Evolutionary conservation across 306 rosid species (phyloP).

Genomic region (Begonia masoniana): DNA sequence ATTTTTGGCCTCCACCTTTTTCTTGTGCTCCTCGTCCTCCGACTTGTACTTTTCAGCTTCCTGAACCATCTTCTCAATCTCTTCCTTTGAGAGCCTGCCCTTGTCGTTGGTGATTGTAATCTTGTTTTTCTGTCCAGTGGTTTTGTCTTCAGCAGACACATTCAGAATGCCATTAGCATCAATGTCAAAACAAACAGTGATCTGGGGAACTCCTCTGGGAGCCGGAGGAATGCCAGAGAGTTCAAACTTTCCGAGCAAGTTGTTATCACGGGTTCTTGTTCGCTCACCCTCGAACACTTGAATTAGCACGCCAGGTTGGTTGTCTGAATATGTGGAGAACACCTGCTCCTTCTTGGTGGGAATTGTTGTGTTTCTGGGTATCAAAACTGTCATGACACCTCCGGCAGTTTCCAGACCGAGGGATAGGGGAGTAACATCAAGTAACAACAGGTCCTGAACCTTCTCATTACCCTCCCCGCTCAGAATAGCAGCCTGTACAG

Average conservation of each 20-base stretch:
- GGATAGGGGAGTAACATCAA: slow-evolving; percentile 26
- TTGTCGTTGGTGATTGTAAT: slow-evolving; percentile 26
- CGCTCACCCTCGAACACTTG: slow-evolving; percentile 30
- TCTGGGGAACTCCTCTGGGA: slow-evolving; percentile 21
- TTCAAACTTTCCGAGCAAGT: slow-evolving; percentile 22
- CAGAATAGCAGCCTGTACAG: slow-evolving; percentile 31
- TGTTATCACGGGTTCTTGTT: slow-evolving; percentile 18
- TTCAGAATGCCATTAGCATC: slow-evolving; percentile 32
- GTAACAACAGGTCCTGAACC: slow-evolving; percentile 21
- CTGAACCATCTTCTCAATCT: slow-evolving; percentile 24
- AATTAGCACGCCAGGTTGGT: slow-evolving; percentile 16
- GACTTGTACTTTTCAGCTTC: slow-evolving; percentile 27
- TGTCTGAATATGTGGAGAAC: slow-evolving; percentile 14
- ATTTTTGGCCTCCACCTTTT: slow-evolving; percentile 20
- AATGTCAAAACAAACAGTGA: slow-evolving; percentile 20
- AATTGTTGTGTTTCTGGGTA: slow-evolving; percentile 30
- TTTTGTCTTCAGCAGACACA: slow-evolving; percentile 29
- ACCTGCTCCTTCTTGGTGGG: slow-evolving; percentile 20
- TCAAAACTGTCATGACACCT: slow-evolving; percentile 22
- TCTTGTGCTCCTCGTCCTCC: slow-evolving; percentile 21
- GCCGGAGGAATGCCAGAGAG: slow-evolving; percentile 25
- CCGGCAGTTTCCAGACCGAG: slow-evolving; percentile 29
- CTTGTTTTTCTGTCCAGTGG: slow-evolving; percentile 26
- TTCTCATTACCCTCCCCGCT: slow-evolving; percentile 27
- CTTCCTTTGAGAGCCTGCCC: slow-evolving; percentile 20